phyloP scores from a whole-genome alignment of 83 land plant genomes.

The Isoetes engelmannii region DNA sequence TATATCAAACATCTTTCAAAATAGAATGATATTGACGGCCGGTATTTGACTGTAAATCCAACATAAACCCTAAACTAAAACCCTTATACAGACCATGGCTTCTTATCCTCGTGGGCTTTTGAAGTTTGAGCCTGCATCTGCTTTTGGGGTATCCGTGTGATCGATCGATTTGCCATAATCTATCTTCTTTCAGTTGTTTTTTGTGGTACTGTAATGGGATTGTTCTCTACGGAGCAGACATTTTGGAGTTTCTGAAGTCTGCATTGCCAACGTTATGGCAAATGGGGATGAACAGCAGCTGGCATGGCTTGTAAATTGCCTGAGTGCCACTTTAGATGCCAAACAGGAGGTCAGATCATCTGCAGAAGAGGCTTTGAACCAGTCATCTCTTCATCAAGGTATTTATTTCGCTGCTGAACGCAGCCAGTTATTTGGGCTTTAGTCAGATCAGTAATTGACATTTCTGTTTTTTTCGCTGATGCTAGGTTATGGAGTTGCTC shows the following conservation, averaged over 20 bases:
- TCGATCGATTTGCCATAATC: too few species aligned
- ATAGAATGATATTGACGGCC: too few species aligned
- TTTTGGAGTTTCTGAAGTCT: not conserved
- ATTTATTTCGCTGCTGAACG: not conserved
- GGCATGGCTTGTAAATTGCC: conserved; percentile 67
- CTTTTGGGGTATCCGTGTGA: not conserved
- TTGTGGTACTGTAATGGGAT: not conserved
- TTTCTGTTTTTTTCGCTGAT: conserved; percentile 16
- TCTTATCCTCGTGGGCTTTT: too few species aligned
- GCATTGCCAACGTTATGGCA: conserved; percentile 8
- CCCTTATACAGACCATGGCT: too few species aligned
- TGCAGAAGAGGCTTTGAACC: conserved; percentile 76
- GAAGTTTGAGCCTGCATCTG: not conserved
- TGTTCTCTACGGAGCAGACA: not conserved
- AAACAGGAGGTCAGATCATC: conserved; percentile 58
- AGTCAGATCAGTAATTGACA: conserved; percentile 1
- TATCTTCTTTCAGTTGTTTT: not conserved
- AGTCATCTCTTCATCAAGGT: conserved; percentile 87
- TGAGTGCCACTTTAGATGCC: conserved; percentile 73
- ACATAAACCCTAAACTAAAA: too few species aligned
- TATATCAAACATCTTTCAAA: too few species aligned
- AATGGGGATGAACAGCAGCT: conserved; percentile 56
- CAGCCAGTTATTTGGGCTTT: not conserved
- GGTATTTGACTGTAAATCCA: too few species aligned
- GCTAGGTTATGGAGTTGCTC: conserved; percentile 83